Base-by-base conservation (phyloP, 768 basidiomycete genomes). In the Pisolithus orientalis region DNA sequence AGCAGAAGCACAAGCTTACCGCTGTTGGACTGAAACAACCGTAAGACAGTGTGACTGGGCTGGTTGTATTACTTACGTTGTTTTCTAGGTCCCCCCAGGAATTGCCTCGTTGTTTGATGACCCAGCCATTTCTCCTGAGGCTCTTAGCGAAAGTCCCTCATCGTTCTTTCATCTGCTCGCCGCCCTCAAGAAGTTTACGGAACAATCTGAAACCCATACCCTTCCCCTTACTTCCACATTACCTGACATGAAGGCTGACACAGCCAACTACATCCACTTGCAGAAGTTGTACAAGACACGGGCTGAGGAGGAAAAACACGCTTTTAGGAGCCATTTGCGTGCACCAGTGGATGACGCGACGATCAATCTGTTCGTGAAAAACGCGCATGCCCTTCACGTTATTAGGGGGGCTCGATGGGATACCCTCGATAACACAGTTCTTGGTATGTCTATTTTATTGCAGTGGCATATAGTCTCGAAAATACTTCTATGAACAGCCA, bases 161-260 rank as follows among this genome's bases (percentile, higher is more conserved):
- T 80, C 83, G 4, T 94, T 96, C 72, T 91, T 85, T 74, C 75
- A 82, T 55, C 84, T 96, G 27, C 75, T 94, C 10, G 72, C 79
- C 24, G 84, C 94, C 0, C 78, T 98, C 39, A 73, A 80, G 37
- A 66, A 74, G 50, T 97, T 89, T 65, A 68, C 72, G 27, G 72
- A 76, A 21, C 75, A 78, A 31, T 71, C 80, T 47, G 70, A 77
- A 44, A 73, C 76, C 5, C 71, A 84, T 48, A 80, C 82, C 0
- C 79, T 96, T 3, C 96, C 95, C 0, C 73, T 96, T n/a, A 85
- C 85, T 3, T 80, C 88, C 44, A 80, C 90, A 0, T 76, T 98
- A 9, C 95, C 95, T 0, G 95, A 99, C 70, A 97, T 99, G 91
- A 94, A 94, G 64, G 84, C 94, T 16, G 87, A 86, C 62, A 96